Percentiles rank a stretch among this genome's conserved stretches.
Conservation (phyloP, 2,329 filamentous ascomycete species). For the Verticillium longisporum region DNA sequence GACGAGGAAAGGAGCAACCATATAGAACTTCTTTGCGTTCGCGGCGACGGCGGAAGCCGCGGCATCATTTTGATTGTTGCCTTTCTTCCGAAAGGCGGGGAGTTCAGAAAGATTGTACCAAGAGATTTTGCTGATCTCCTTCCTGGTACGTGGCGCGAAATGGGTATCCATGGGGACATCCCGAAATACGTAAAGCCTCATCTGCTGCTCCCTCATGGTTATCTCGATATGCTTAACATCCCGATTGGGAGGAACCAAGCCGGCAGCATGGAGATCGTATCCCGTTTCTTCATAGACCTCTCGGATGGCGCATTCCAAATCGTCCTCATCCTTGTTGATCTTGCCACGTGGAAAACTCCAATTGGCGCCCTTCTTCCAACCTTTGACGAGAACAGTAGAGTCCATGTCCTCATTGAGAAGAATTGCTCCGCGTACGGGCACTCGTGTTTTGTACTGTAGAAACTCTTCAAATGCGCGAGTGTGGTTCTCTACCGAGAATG, state of each 20-base stretch:
- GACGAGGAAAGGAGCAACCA: conserved; percentile 89
- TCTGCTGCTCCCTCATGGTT: conserved; percentile 85
- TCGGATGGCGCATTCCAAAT: conserved; percentile 86
- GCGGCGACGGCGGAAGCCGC: conserved; percentile 40
- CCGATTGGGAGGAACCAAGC: conserved; percentile 65
- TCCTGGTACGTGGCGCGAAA: conserved; percentile 86
- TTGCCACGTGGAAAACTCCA: conserved; percentile 98
- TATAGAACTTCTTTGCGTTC: conserved; percentile 88
- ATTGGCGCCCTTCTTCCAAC: conserved; percentile 93
- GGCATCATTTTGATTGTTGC: conserved; percentile 41
- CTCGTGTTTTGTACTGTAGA: conserved; percentile 85
- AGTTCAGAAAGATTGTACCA: conserved; percentile 92
- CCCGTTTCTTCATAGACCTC: conserved; percentile 97
- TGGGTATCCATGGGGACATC: conserved; percentile 79
- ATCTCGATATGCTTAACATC: conserved; percentile 80
- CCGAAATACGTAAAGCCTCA: conserved; percentile 87
- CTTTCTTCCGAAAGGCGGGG: conserved; percentile 71
- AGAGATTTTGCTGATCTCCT: conserved; percentile 94
- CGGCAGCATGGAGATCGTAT: conserved; percentile 70
- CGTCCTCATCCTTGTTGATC: conserved; percentile 95
- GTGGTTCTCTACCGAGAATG: conserved; percentile 71
- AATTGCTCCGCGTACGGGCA: conserved; percentile 91
- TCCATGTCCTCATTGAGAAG: conserved; percentile 94
- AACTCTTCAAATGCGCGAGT: conserved; percentile 85
- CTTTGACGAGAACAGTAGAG: conserved; percentile 85